These are phyloP conservation scores for Solanum hybrid DNA, from an alignment of 305 asterid genomes.

Conservation along the genomic window DNA sequence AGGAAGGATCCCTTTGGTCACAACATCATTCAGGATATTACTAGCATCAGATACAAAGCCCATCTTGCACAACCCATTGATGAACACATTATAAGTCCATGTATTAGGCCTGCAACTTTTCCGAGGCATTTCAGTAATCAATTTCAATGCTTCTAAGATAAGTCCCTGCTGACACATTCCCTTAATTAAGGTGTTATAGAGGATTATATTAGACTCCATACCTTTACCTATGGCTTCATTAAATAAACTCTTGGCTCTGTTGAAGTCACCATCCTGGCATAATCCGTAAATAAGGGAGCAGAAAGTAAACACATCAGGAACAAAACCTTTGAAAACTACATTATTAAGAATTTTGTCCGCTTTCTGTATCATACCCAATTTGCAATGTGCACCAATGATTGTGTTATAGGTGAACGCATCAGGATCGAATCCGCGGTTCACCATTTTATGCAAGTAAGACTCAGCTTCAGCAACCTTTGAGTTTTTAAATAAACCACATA, in stretches of 20 bases:
- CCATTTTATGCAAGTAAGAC: slow-evolving; percentile 62
- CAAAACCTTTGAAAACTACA: slow-evolving; percentile 66
- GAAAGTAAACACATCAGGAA: slow-evolving; percentile 75
- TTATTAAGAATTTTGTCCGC: slow-evolving; percentile 58
- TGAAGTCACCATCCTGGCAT: slow-evolving; percentile 59
- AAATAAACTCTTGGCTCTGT: slow-evolving; percentile 49
- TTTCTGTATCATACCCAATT: slow-evolving; percentile 47
- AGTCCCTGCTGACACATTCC: slow-evolving; percentile 61
- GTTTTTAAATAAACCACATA: slow-evolving; percentile 70
- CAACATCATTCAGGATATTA: slow-evolving; percentile 50
- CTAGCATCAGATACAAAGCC: slow-evolving; percentile 72
- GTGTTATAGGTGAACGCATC: slow-evolving; percentile 83
- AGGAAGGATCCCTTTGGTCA: slow-evolving; percentile 56
- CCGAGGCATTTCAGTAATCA: slow-evolving; percentile 64
- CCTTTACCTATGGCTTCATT: slow-evolving; percentile 49
- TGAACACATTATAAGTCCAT: slow-evolving; percentile 71
- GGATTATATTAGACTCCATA: slow-evolving; percentile 37
- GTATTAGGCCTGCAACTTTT: slow-evolving; percentile 53
- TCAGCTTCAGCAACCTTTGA: slow-evolving; percentile 69
- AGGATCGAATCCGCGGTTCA: slow-evolving; percentile 57
- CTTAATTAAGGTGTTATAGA: slow-evolving; percentile 61
- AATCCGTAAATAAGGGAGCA: slow-evolving; percentile 60
- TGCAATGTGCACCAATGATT: slow-evolving; percentile 75
- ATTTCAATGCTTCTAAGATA: slow-evolving; percentile 56
- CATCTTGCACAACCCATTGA: slow-evolving; percentile 76